Base-by-base conservation (phyloP, 305 asterid genomes). In the Solanum hybrid region DNA sequence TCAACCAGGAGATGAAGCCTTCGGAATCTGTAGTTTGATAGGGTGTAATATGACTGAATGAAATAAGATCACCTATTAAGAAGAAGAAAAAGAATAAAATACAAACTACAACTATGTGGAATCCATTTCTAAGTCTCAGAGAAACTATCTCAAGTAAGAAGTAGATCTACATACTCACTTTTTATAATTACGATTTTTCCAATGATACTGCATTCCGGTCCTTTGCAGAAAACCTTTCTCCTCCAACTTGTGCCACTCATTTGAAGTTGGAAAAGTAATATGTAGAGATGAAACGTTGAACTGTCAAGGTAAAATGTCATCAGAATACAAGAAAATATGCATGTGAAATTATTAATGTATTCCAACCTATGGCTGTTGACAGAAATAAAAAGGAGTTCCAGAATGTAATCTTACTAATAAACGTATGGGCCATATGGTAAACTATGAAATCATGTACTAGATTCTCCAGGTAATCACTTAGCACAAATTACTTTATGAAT, bases 151-250 rank as follows among this genome's bases (percentile, higher is more conserved):
- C 51, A 87, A 82, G 64, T 90, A 90, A 46, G 78, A 89, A 89
- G 86, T 75, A 78, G 92, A 91, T 66, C 32, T 84, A 73, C 79
- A 76, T 73, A 90, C 91, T 89, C 91, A 94, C 99, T 94, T 96
- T 92, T 86, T 94, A 88, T 97, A 97, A 90, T 97, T 94, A 85
- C 91, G 98, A 91, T 97, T 97, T 93, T 92, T 92, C 99, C 99
- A 97, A 91, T 96, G 99, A 92, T 96, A 97, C 93, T 97, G 99
- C 96, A 97, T 96, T 86, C 99, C 99, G 0, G 90, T 89, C 92
- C 99, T 95, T 93, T 95, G 99, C 89, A 96, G 96, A 92, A 97
- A 97, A 87, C 98, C 99, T 93, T 92, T 94, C 88, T 92, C 95
- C 94, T 93, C 93, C 93, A 97, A 89, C 90, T 92, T 95, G 78